A percentile compares a stretch with the other conserved stretches of the same genome.
phyloP scores from a whole-genome alignment of 139 green algal genomes.

The Ostreobium quekettii region DNA sequence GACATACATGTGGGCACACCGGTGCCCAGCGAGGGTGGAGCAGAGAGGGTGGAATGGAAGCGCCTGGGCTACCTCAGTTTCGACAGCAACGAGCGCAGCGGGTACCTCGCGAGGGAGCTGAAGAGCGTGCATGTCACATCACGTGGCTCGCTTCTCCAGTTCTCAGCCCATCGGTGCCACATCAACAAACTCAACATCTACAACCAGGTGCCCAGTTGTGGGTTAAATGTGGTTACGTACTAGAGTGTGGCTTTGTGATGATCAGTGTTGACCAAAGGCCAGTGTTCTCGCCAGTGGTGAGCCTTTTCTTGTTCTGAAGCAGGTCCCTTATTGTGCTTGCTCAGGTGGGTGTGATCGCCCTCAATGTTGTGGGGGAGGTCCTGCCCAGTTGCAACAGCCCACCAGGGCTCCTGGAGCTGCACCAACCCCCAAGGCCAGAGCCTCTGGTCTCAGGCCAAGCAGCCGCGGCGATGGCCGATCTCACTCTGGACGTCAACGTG shows the following conservation, averaged over 20 bases:
- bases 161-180: constrained; percentile 75
- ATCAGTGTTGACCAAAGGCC: no score
- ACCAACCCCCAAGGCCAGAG: constrained; percentile 19
- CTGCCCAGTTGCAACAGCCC: constrained; percentile 18
- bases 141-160: constrained; percentile 36
- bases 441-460: constrained; percentile 15
- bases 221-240: background rate
- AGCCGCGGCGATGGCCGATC: constrained; percentile 45
- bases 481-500: constrained; percentile 61
- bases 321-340: background rate
- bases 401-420: constrained; percentile 31
- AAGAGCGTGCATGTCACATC: constrained; percentile 79
- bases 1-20: constrained; percentile 66
- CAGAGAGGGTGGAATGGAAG: constrained; percentile 33
- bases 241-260: background rate
- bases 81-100: constrained; percentile 77
- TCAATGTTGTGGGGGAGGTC: constrained; percentile 72
- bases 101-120: constrained; percentile 77
- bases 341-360: constrained; percentile 76
- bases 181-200: constrained; percentile 87
- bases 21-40: constrained; percentile 20
- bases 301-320: background rate
- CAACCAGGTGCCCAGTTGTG: constrained; percentile 53
- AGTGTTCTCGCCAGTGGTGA: background rate
- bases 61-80: constrained; percentile 82